Conservation (phyloP, 116 monocot genomes). For the Dioscorea cayenensis region DNA sequence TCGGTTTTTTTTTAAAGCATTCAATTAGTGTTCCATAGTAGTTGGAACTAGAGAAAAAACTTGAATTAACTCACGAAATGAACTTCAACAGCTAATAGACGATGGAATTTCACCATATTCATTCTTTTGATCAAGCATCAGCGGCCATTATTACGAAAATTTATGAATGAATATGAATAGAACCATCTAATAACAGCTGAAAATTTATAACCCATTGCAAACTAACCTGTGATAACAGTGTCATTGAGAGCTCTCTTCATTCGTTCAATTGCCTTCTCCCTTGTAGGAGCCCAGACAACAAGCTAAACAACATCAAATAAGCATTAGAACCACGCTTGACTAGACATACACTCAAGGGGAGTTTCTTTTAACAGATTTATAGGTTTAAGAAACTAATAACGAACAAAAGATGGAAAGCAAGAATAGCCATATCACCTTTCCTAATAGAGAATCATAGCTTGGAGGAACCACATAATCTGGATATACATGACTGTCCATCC, state of each 20-base stretch:
- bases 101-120: too few relatives aligned
- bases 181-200: background rate
- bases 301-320: slow-evolving; percentile 45
- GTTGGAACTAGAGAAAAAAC: too few relatives aligned
- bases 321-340: background rate
- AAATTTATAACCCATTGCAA: background rate
- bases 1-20: too few relatives aligned
- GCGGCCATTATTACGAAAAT: too few relatives aligned
- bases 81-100: too few relatives aligned
- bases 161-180: too few relatives aligned
- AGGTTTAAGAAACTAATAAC: slow-evolving; percentile 1
- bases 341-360: background rate
- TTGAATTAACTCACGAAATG: too few relatives aligned
- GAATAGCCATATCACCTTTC: slow-evolving; percentile 47
- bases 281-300: slow-evolving; percentile 94
- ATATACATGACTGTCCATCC: slow-evolving; percentile 99
- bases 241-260: slow-evolving; percentile 97
- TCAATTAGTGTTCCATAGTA: too few relatives aligned
- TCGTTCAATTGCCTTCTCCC: slow-evolving; percentile 90
- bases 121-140: too few relatives aligned
- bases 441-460: slow-evolving; percentile 90
- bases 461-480: slow-evolving; percentile 96
- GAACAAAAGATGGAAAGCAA: slow-evolving; percentile 7
- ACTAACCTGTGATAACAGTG: slow-evolving; percentile 77
- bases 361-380: background rate